Base-by-base conservation (phyloP, 768 basidiomycete species). In the Mycena kentingensis region DNA sequence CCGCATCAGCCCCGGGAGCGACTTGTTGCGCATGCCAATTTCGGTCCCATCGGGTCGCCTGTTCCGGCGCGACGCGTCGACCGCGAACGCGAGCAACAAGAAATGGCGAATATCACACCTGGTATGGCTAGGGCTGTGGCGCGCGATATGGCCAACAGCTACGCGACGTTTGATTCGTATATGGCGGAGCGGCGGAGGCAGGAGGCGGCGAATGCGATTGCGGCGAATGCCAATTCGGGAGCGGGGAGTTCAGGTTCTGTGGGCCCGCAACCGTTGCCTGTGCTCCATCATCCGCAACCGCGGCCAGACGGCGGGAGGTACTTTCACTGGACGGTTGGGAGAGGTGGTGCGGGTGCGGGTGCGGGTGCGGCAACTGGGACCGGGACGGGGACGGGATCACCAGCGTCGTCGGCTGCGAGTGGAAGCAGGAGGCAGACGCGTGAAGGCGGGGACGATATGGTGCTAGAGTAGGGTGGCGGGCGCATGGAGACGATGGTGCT, bases 201-300 rank as follows among this genome's bases (percentile, higher is more conserved):
- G 29, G 57, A 58, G 24, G 46, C 56, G 16, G 46, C 55, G 37
- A 43, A 43, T 22, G 48, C 56, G 24, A 49, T 37, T 46, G 39
- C 49, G 4, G 39, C 48, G 19, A 12, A 49, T 2, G 24, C 18
- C n/a, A 31, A 44, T 12, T 44, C 52, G 4, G 18, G 34, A 28
- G 7, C 41, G 22, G 22, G 44, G 16, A 39, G 28, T 26, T 18
- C 21, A 24, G 13, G 15, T 34, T 25, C 42, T 43, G 12, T 47
- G 41, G 11, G 18, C 46, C 6, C 41, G 27, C 24, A 50, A 45
- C 36, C 32, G 49, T 39, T 50, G 52, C 29, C 55, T 52, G 26
- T 48, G 53, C 51, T 51, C 56, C 8, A n/a, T n/a, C 56, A 57
- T 24, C 56, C 56, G 4, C 56, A n/a, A n/a, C n/a, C n/a, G n/a